phyloP scores from a whole-genome alignment of 2,329 filamentous ascomycete genomes.

The Aspergillus flavus region DNA sequence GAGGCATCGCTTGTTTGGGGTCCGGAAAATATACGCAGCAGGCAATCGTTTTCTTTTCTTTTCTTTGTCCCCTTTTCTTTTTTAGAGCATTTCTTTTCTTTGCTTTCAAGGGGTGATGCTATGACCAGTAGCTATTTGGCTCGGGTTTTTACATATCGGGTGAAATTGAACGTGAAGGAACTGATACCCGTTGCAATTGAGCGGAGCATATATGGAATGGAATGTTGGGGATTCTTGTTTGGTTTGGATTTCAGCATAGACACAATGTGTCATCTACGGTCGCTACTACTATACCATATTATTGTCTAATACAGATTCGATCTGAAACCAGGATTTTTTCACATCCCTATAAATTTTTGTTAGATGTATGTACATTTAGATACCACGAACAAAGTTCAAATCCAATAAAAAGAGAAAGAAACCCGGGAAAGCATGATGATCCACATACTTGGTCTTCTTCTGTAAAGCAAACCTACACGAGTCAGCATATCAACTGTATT shows the following conservation, averaged over 20 bases:
- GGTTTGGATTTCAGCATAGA: conserved; percentile 16
- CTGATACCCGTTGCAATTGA: conserved; percentile 21
- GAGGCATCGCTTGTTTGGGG: conserved; percentile 10
- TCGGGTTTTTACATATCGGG: background rate
- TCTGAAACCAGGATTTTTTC: conserved; percentile 4
- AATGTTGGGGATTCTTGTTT: conserved; percentile 8
- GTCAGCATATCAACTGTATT: background rate
- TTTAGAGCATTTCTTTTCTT: conserved; percentile 10
- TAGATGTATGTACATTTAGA: background rate
- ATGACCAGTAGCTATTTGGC: background rate
- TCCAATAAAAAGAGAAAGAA: background rate
- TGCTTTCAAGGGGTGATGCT: conserved; percentile 1
- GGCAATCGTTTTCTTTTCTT: conserved; percentile 14
- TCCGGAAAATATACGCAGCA: conserved; percentile 17
- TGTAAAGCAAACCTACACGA: background rate
- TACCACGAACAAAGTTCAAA: background rate
- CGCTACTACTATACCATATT: conserved; percentile 27
- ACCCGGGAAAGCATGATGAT: background rate
- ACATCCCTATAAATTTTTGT: background rate
- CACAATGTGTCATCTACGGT: conserved; percentile 24
- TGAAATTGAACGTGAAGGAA: conserved; percentile 12
- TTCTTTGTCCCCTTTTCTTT: conserved; percentile 1
- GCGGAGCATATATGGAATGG: conserved; percentile 20
- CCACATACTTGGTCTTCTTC: background rate
- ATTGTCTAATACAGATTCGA: conserved; percentile 25